Conservation (phyloP, 2,329 filamentous ascomycete species). For the Fusarium fracticaudum region DNA sequence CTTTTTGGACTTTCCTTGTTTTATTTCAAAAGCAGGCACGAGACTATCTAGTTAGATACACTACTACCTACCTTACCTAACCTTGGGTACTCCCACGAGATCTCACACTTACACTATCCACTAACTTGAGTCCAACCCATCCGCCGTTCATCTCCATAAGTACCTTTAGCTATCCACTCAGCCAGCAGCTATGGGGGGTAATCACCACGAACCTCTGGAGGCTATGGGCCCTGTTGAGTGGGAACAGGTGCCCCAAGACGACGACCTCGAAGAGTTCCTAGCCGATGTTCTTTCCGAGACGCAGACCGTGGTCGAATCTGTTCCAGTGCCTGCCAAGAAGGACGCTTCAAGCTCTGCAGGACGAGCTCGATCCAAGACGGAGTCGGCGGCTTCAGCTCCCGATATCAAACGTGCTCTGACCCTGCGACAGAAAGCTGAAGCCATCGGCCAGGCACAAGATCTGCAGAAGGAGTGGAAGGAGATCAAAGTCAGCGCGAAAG, state of each 20-base stretch:
- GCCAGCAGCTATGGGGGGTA: slow-evolving; percentile 55
- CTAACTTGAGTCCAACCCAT: not conserved
- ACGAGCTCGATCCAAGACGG: slow-evolving; percentile 64
- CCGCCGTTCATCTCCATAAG: not conserved
- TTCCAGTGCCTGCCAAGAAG: slow-evolving; percentile 61
- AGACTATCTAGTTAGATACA: not conserved
- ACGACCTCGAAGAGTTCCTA: slow-evolving; percentile 65
- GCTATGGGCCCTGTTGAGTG: slow-evolving; percentile 66
- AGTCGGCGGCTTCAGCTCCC: slow-evolving; percentile 61
- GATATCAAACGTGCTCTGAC: slow-evolving; percentile 61
- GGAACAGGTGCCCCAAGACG: slow-evolving; percentile 56
- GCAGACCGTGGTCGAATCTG: slow-evolving; percentile 78
- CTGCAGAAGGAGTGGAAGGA: slow-evolving; percentile 91
- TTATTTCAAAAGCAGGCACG: slow-evolving; percentile 5
- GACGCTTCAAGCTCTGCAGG: slow-evolving; percentile 55
- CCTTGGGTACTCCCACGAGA: not conserved
- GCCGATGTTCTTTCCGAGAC: slow-evolving; percentile 70
- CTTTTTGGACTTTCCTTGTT: slow-evolving; percentile 8
- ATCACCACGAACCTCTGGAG: slow-evolving; percentile 67
- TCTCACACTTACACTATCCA: not conserved
- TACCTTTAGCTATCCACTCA: not conserved
- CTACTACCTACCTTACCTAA: no score
- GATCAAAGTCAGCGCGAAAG: slow-evolving; percentile 73
- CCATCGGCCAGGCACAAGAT: slow-evolving; percentile 58
- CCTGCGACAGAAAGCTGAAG: slow-evolving; percentile 53